A percentile compares a stretch with the other conserved stretches of the same genome.
phyloP scores from a whole-genome alignment of 2,329 filamentous ascomycete genomes.

The Aspergillus calidoustus region DNA sequence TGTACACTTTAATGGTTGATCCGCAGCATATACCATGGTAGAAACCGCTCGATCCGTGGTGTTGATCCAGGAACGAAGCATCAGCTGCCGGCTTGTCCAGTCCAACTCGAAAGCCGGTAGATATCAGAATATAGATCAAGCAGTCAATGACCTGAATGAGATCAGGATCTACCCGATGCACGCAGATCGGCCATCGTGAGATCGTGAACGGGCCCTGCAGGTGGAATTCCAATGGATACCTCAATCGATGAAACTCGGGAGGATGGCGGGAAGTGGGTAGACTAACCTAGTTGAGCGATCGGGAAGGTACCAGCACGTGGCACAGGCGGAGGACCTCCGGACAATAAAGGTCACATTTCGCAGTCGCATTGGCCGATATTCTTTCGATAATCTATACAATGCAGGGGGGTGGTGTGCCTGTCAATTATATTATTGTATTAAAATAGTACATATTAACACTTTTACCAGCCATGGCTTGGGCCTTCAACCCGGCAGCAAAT shows the following conservation, averaged over 20 bases:
- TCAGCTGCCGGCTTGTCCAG: too few relatives aligned
- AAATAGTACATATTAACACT: not conserved
- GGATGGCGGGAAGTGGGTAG: too few relatives aligned
- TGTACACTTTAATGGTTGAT: not conserved
- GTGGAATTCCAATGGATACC: not conserved
- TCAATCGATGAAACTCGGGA: not conserved
- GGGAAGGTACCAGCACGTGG: too few relatives aligned
- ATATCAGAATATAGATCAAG: not conserved
- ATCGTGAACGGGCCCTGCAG: not conserved
- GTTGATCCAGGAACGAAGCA: not conserved
- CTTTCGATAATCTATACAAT: not conserved
- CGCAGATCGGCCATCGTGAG: not conserved
- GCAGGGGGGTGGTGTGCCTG: not conserved
- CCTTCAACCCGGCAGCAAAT: not conserved
- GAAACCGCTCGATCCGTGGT: not conserved
- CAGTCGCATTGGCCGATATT: not conserved
- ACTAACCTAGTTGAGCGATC: too few relatives aligned
- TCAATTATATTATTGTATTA: not conserved
- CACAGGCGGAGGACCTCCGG: not conserved
- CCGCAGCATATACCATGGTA: not conserved
- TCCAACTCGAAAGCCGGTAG: not conserved
- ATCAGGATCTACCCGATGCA: not conserved
- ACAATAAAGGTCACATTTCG: not conserved
- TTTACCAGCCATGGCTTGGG: not conserved
- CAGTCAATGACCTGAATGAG: too few relatives aligned